Base-by-base conservation (phyloP, 2,329 filamentous ascomycete genomes). In the Sphaceloma murrayae region DNA sequence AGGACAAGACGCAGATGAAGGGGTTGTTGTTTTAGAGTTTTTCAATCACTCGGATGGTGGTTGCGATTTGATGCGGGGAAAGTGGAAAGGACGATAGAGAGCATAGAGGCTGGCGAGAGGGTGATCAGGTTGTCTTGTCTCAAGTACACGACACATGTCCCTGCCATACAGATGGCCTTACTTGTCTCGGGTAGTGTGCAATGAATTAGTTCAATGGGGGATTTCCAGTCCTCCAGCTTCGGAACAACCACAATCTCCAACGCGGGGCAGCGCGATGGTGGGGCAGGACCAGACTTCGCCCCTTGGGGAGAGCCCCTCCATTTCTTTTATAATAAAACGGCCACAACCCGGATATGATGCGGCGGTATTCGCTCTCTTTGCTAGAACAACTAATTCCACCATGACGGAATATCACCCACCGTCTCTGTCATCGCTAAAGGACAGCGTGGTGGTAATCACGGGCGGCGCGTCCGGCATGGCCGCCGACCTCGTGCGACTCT, bases 21-120 rank as follows among this genome's bases (percentile, higher is more conserved):
- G 73, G 73, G 33, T 63, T 54, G 3, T 65, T 75, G 3, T 73
- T 73, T 48, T 74, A 66, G 54, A n/a, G n/a, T n/a, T n/a, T n/a
- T n/a, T n/a, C n/a, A n/a, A n/a, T n/a, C n/a, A n/a, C n/a, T n/a
- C n/a, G n/a, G n/a, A n/a, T n/a, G n/a, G n/a, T n/a, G n/a, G n/a
- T n/a, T n/a, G n/a, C n/a, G n/a, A n/a, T n/a, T n/a, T n/a, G n/a
- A n/a, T n/a, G n/a, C n/a, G n/a, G n/a, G n/a, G n/a, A n/a, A n/a
- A n/a, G n/a, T n/a, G n/a, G n/a, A n/a, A n/a, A n/a, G n/a, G n/a
- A n/a, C n/a, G n/a, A n/a, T n/a, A n/a, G n/a, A n/a, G n/a, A n/a
- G n/a, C n/a, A n/a, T n/a, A n/a, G n/a, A n/a, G n/a, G n/a, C n/a
- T n/a, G n/a, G n/a, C n/a, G n/a, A n/a, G n/a, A n/a, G n/a, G n/a